Evolutionary conservation across 2,329 filamentous ascomycete genomes (phyloP), one percentile per base, ranked within the genome.

Genomic region (Pseudogymnoascus sp.): DNA sequence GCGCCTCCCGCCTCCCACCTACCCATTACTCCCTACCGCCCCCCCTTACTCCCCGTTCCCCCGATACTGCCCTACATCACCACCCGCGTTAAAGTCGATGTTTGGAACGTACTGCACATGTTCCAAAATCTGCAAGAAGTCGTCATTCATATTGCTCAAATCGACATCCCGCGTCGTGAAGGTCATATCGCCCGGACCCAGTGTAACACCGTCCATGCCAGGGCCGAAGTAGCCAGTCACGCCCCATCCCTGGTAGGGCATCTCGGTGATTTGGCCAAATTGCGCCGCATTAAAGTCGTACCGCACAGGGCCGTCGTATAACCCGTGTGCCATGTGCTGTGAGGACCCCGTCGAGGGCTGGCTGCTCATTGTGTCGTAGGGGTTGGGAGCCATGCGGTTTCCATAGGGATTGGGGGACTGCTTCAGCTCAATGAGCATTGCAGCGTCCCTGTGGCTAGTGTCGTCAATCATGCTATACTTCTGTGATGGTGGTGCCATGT

Each of bases 391-490:
- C 29, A 55, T 55, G 49, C 49, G 16, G 16, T 6, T 33, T 21
- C 49, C 49, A 55, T 55, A 55, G 19, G 71, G 59, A 63, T 72
- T 81, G 0, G 80, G 75, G 1, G 80, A 78, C 66, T 79, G 77
- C 38, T 69, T 67, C 11, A 83, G 72, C 12, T 78, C 78, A 8
- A 83, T 72, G 10, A 80, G 73, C 65, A 79, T 78, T 68, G 80
- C 77, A 12, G 75, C 75, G 39, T 78, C 76, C 6, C 75, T 6
- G 78, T 43, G 73, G 71, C 38, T 72, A 65, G 38, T 72, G 65
- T 70, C 21, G 65, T 66, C 39, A 67, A 69, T 62, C 69, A 71
- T 64, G 68, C 73, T 33, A 62, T 69, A 70, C 65, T 73, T 75
- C 2, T 72, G 68, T 39, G 69, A 71, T 21, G 69, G 70, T n/a